Conservation (phyloP, 2,329 filamentous ascomycete genomes). For the Blastomyces gilchristii region DNA sequence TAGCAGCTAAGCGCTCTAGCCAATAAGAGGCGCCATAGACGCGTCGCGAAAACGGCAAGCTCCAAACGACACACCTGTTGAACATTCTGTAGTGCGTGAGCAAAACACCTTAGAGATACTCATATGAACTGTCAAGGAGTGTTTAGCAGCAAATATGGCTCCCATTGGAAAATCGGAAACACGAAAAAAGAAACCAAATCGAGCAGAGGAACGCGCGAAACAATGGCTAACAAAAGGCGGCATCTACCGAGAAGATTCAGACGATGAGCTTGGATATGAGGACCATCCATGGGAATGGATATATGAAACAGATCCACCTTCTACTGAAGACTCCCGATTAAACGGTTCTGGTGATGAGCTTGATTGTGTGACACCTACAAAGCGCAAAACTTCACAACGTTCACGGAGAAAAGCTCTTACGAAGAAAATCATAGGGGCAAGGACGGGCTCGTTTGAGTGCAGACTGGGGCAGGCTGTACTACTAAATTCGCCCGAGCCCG, state of each 20-base stretch:
- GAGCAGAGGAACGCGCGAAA: slow-evolving; percentile 31
- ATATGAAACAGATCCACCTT: slow-evolving; percentile 40
- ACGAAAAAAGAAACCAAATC: slow-evolving; percentile 13
- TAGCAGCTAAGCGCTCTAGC: background rate
- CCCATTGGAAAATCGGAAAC: slow-evolving; percentile 13
- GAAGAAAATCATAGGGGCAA: slow-evolving; percentile 61
- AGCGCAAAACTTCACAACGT: slow-evolving; percentile 10
- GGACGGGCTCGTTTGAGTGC: slow-evolving; percentile 72
- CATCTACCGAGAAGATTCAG: slow-evolving; percentile 65
- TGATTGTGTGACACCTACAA: background rate
- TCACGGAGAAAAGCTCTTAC: slow-evolving; percentile 22
- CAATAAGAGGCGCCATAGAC: slow-evolving; percentile 4
- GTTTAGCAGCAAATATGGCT: slow-evolving; percentile 18
- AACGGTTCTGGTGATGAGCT: slow-evolving; percentile 13
- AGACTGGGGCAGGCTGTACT: slow-evolving; percentile 72
- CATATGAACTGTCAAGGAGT: background rate
- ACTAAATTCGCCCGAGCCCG: slow-evolving; percentile 74
- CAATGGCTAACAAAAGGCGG: slow-evolving; percentile 50
- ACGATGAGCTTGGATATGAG: slow-evolving; percentile 70
- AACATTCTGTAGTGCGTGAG: background rate
- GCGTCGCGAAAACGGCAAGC: background rate
- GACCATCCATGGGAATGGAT: slow-evolving; percentile 73
- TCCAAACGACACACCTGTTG: background rate
- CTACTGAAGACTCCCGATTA: slow-evolving; percentile 14
- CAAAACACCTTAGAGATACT: background rate